Evolutionary conservation across 305 asterid genomes (phyloP).

Genomic region (Fraxinus sp.): DNA sequence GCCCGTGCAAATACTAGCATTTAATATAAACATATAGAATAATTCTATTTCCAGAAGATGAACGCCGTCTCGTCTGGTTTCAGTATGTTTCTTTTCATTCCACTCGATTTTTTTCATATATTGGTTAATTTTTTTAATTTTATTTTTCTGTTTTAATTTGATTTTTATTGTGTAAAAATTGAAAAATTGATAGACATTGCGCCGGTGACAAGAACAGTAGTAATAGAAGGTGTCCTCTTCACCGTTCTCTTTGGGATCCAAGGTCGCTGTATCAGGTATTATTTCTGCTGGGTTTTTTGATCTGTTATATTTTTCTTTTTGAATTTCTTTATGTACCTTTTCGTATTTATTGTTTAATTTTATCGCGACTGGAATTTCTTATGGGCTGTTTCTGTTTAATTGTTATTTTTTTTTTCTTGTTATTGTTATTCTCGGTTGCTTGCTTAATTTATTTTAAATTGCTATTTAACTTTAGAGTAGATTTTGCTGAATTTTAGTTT

Average conservation of each 20-base stretch:
- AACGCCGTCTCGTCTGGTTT: slow-evolving; percentile 99
- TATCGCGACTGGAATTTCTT: background rate
- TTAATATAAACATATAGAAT: background rate
- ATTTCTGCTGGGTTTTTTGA: background rate
- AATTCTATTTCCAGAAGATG: slow-evolving; percentile 42
- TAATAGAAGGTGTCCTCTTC: slow-evolving; percentile 74
- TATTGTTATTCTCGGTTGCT: background rate
- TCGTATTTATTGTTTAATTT: background rate
- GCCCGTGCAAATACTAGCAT: background rate
- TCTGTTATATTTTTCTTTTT: background rate
- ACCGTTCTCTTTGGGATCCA: slow-evolving; percentile 87
- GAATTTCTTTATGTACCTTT: background rate
- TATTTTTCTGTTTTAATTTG: background rate
- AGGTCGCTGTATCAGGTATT: slow-evolving; percentile 76
- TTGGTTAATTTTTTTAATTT: background rate
- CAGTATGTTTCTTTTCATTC: slow-evolving; percentile 47
- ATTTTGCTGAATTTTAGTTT: too few relatives aligned
- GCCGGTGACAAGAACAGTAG: slow-evolving; percentile 74
- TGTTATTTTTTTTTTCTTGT: background rate
- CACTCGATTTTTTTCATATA: background rate
- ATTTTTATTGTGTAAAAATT: background rate
- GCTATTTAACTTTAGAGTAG: background rate
- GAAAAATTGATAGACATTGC: slow-evolving; percentile 63
- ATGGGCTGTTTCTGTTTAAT: background rate
- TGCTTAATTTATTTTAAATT: background rate